A percentile compares a stretch with the other conserved stretches of the same genome.
Conservation (phyloP, 1,139 yeast species). For the Pichia sp. region DNA sequence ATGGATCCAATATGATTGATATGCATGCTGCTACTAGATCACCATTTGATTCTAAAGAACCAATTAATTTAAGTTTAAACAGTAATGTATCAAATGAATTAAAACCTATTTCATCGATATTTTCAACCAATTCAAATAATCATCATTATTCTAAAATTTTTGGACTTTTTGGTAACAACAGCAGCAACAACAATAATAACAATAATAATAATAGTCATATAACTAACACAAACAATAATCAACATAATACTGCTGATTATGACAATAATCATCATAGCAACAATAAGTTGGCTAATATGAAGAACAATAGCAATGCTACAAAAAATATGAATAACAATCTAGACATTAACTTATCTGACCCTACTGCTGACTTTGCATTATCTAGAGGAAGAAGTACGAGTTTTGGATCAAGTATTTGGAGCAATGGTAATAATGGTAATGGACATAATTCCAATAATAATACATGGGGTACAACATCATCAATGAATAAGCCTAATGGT, state of each 20-base stretch:
- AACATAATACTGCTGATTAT: background rate
- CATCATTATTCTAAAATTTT: conserved; percentile 22
- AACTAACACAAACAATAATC: background rate
- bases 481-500: background rate
- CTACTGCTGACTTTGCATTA: conserved; percentile 14
- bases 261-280: background rate
- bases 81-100: conserved; percentile 5
- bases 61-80: conserved; percentile 13
- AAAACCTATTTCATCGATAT: conserved; percentile 10
- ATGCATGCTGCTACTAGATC: conserved; percentile 17
- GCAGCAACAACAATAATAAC: too few relatives aligned
- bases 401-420: conserved; percentile 31
- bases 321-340: background rate
- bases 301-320: background rate
- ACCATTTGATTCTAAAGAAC: conserved; percentile 10
- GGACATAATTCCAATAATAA: background rate
- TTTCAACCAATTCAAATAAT: conserved; percentile 13
- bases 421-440: conserved; percentile 18
- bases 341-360: background rate
- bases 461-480: conserved; percentile 15
- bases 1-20: conserved; percentile 1
- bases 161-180: conserved; percentile 3
- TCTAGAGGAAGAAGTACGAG: conserved; percentile 27
- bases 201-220: too few relatives aligned
- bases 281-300: background rate